phyloP scores from a whole-genome alignment of 495 filamentous ascomycete genomes.

The Penicillium daleae region DNA sequence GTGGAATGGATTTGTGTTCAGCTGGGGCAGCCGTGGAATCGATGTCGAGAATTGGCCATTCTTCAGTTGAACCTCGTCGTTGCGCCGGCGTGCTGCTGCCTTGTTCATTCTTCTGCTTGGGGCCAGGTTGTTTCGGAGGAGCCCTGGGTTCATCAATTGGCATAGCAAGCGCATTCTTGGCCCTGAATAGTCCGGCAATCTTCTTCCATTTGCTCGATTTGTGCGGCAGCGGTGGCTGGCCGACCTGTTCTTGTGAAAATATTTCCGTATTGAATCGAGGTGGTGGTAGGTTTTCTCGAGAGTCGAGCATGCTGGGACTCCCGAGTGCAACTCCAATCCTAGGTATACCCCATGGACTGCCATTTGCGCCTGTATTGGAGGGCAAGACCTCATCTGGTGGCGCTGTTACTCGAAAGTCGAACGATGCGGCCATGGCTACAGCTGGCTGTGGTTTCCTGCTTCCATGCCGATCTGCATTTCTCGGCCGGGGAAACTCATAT shows the following conservation, averaged over 20 bases:
- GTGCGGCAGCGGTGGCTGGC: conserved; percentile 32
- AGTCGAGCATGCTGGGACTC: conserved; percentile 49
- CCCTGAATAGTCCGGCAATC: conserved; percentile 55
- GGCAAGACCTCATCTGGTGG: conserved; percentile 35
- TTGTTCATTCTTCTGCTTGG: background rate
- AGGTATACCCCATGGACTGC: conserved; percentile 30
- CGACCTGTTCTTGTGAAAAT: conserved; percentile 26
- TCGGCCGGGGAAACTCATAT: conserved; percentile 31
- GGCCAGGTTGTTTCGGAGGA: background rate
- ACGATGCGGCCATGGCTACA: conserved; percentile 24
- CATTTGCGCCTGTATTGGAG: conserved; percentile 12
- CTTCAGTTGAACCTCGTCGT: conserved; percentile 27
- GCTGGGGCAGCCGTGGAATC: conserved; percentile 13
- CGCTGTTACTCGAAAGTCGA: conserved; percentile 44
- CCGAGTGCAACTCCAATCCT: conserved; percentile 60
- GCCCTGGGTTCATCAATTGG: conserved; percentile 23
- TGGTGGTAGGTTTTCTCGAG: conserved; percentile 23
- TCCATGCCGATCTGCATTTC: conserved; percentile 25
- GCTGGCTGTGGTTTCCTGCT: conserved; percentile 22
- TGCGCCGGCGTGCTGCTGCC: background rate
- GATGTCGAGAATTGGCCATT: conserved; percentile 37
- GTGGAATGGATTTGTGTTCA: conserved; percentile 1
- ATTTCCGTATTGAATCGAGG: conserved; percentile 27
- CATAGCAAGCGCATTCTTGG: conserved; percentile 42
- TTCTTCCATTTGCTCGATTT: conserved; percentile 63